phyloP scores from a whole-genome alignment of 2,329 filamentous ascomycete genomes.

The Xenosphaeropsis pyriputrescens region DNA sequence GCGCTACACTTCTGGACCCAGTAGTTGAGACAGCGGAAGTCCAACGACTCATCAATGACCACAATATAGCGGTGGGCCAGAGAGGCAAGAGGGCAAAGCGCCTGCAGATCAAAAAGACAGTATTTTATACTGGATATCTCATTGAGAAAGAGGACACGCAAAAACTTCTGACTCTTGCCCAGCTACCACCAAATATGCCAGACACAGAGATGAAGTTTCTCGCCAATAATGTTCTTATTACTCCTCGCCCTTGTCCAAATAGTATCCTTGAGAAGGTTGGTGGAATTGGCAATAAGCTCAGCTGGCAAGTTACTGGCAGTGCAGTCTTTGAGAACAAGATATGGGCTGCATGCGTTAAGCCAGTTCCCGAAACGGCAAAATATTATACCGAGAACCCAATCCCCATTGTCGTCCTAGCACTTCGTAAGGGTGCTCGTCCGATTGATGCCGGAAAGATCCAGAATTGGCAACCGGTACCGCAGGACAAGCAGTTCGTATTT shows the following conservation, averaged over 20 bases:
- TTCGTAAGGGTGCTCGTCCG: constrained; percentile 60
- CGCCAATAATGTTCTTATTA: constrained; percentile 85
- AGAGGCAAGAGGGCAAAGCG: constrained; percentile 22
- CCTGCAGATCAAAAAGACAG: constrained; percentile 68
- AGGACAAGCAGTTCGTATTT: constrained; percentile 59
- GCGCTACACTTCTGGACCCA: constrained; percentile 59
- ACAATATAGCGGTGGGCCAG: constrained; percentile 49
- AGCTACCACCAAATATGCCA: constrained; percentile 43
- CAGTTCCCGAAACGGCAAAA: constrained; percentile 49
- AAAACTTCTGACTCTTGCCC: constrained; percentile 54
- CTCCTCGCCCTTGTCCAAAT: constrained; percentile 57
- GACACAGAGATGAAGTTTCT: constrained; percentile 66
- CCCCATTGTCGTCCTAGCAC: constrained; percentile 71
- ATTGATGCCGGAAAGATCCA: constrained; percentile 70
- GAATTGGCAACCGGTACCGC: constrained; percentile 65
- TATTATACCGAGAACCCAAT: constrained; percentile 68
- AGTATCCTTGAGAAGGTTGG: constrained; percentile 71
- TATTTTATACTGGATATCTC: constrained; percentile 88
- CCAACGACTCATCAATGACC: constrained; percentile 76
- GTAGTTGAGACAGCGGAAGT: constrained; percentile 69
- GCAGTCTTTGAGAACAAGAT: constrained; percentile 65
- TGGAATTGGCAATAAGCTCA: constrained; percentile 69
- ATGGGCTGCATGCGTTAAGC: constrained; percentile 73
- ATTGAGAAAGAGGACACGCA: constrained; percentile 59
- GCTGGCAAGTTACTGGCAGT: constrained; percentile 69